phyloP scores from a whole-genome alignment of 441 rosid genomes.

The Hura crepitans region DNA sequence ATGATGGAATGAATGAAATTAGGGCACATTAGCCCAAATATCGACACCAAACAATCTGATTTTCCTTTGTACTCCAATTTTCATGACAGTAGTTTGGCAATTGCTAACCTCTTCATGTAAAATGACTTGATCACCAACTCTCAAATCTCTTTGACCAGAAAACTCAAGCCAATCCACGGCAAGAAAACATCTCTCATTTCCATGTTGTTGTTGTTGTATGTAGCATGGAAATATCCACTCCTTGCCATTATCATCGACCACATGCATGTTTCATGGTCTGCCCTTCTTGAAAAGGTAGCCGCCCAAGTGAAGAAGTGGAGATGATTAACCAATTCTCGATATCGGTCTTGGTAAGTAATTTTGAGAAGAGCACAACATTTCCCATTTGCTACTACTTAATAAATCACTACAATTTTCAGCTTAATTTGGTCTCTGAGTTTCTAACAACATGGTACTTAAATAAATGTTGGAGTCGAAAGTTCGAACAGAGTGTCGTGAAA shows the following conservation, averaged over 20 bases:
- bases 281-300: not conserved
- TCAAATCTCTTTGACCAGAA: not conserved
- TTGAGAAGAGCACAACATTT: conserved; percentile 11
- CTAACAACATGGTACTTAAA: too few relatives aligned
- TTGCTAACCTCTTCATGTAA: not conserved
- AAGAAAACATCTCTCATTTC: not conserved
- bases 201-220: not conserved
- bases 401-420: too few relatives aligned
- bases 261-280: not conserved
- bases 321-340: conserved; percentile 14
- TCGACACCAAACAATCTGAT: conserved; percentile 9
- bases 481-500: not conserved
- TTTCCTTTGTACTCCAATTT: conserved; percentile 8
- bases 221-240: conserved; percentile 4
- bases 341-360: conserved; percentile 17
- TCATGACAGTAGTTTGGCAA: not conserved
- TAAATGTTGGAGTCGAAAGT: not conserved
- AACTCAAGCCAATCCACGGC: conserved; percentile 10
- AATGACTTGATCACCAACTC: conserved; percentile 10
- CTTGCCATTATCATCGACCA: not conserved
- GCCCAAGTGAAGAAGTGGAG: not conserved
- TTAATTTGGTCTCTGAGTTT: too few relatives aligned
- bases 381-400: not conserved
- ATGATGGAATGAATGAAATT: too few relatives aligned
- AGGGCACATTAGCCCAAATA: conserved; percentile 5